Evolutionary conservation across 1,139 yeast genomes (phyloP).

Genomic region (Pichia sp.): DNA sequence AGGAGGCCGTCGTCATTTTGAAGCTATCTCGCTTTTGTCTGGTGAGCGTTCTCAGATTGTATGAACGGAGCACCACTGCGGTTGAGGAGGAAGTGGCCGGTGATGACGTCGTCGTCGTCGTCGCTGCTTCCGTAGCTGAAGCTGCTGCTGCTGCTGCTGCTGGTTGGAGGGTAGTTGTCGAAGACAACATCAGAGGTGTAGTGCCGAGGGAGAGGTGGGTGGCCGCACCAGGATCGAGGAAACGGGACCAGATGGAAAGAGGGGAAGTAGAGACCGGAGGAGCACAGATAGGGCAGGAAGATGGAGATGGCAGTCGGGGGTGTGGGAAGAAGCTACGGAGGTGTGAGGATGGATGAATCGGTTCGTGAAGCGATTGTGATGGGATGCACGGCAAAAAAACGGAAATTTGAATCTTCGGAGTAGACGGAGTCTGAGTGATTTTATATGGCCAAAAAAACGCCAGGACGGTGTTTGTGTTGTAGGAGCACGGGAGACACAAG

Average conservation of each 20-base stretch:
- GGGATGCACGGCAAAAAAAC: not conserved
- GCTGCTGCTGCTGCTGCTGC: not conserved
- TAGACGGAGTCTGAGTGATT: conserved; percentile 11
- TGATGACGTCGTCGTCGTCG: not conserved
- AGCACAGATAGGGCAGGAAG: not conserved
- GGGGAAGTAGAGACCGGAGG: not conserved
- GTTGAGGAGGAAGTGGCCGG: not conserved
- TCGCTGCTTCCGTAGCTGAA: not conserved
- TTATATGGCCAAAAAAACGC: not conserved
- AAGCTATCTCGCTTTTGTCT: conserved; percentile 3
- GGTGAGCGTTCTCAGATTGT: conserved; percentile 5
- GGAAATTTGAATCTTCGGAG: conserved; percentile 2
- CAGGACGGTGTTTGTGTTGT: not conserved
- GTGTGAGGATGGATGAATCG: not conserved
- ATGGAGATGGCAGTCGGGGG: not conserved
- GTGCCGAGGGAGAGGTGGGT: too few relatives aligned
- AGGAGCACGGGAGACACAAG: not conserved
- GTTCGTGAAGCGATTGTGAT: not conserved
- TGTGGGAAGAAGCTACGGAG: not conserved
- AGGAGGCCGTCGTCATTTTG: not conserved
- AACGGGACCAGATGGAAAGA: not conserved
- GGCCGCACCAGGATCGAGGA: not conserved
- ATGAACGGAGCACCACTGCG: not conserved
- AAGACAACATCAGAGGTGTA: not conserved
- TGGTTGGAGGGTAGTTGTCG: not conserved